phyloP scores from a whole-genome alignment of 73 alveolate genomes.

The Paramecium pentaurelia region DNA sequence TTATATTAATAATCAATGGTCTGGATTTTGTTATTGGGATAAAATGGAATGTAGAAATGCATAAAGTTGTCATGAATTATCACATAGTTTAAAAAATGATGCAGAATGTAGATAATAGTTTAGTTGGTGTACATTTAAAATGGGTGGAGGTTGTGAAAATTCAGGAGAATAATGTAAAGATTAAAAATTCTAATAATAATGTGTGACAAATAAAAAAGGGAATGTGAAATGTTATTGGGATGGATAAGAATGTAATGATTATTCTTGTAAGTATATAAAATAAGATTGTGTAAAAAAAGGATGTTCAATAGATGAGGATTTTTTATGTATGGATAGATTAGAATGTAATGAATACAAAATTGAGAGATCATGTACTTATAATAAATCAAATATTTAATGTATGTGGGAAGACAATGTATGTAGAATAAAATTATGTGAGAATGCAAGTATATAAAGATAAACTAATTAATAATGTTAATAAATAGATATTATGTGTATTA shows the following conservation, averaged over 20 bases:
- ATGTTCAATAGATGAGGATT: not conserved
- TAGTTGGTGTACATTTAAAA: not conserved
- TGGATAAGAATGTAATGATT: not conserved
- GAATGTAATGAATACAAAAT: not conserved
- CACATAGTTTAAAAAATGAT: not conserved
- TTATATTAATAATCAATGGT: not conserved
- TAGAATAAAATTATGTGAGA: not conserved
- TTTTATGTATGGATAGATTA: not conserved
- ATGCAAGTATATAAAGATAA: not conserved
- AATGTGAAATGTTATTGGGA: not conserved
- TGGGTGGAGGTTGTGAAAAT: not conserved
- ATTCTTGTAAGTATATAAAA: not conserved
- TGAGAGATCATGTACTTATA: not conserved
- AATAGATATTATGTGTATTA: not conserved
- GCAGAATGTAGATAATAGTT: not conserved
- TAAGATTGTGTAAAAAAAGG: not conserved
- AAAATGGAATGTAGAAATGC: not conserved
- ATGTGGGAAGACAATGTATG: not conserved
- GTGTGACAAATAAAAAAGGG: not conserved
- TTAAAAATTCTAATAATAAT: not conserved
- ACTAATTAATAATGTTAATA: not conserved
- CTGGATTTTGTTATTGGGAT: conserved; percentile 3
- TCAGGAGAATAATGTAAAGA: not conserved
- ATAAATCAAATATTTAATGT: not conserved
- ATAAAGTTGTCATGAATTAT: not conserved